Base-by-base conservation (phyloP, 2,329 filamentous ascomycete genomes). In the Trichophaea hybrida region DNA sequence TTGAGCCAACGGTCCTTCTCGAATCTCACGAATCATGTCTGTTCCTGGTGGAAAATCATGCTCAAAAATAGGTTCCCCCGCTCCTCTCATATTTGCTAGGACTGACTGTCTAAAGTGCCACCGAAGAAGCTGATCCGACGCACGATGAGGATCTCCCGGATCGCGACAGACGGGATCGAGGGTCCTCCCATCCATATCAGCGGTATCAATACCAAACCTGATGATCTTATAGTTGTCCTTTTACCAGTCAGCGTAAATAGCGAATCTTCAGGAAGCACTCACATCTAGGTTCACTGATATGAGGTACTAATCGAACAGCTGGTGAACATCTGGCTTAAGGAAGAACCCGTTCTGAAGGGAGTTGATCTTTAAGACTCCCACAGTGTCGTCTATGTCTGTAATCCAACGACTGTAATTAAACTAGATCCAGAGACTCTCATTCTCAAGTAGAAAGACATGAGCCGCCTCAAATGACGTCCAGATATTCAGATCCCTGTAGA, bases 141-240 rank as follows among this genome's bases (percentile, higher is more conserved):
- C 37, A 40, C 37, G 37, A n/a, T 40, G 37, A 7, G 37, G 37
- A 40, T 40, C n/a, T 40, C 7, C n/a, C 7, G 37, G 37, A 40
- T 63, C 32, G 10, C 59, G 59, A 56, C 58, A 64, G 4, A 57
- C 46, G 12, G 57, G 33, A 59, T 67, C 63, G 3, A 65, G 59
- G 6, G 37, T 38, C 54, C 61, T 53, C 4, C 64, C 60, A 55
- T 64, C 58, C 10, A 63, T n/a, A 5, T 35, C 32, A 24, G 32
- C 13, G 12, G 17, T 15, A 65, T 65, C 52, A 6, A 51, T 6
- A 55, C 50, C 54, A 58, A 65, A 64, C 43, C 43, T 53, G 7
- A 51, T 40, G 17, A 65, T 38, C 34, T 63, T 65, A 43, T 60
- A 63, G 24, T 60, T 55, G 48, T 65, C 60, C 62, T 64, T 49